A percentile compares a stretch with the other conserved stretches of the same genome.
Conservation (phyloP, 2,329 filamentous ascomycete genomes). For the Chlorencoelia australis region DNA sequence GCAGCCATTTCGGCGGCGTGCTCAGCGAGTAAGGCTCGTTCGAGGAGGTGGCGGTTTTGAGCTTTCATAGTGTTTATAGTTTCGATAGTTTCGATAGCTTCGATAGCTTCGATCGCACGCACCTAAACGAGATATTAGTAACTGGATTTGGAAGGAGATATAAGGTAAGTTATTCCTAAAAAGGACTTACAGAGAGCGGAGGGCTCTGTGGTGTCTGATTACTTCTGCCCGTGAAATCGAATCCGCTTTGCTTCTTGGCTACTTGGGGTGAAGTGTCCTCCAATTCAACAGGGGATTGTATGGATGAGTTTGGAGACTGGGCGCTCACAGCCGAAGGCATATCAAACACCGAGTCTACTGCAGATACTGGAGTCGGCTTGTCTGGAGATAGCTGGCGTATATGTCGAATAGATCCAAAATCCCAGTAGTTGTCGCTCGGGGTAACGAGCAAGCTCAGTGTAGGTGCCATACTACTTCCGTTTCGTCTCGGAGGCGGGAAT, state of each 20-base stretch:
- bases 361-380: conserved; percentile 13
- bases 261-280: conserved; percentile 20
- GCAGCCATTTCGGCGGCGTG: conserved; percentile 12
- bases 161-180: neutral
- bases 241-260: too few species aligned
- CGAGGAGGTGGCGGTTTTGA: conserved; percentile 6
- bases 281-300: conserved; percentile 17
- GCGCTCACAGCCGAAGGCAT: conserved; percentile 7
- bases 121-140: neutral
- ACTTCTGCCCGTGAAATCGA: too few species aligned
- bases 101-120: conserved; percentile 4
- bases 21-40: conserved; percentile 4
- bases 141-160: neutral
- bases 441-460: conserved; percentile 12
- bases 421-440: conserved; percentile 13
- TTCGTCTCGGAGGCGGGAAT: neutral
- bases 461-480: conserved; percentile 1
- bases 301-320: conserved; percentile 12
- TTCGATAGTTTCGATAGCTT: conserved; percentile 2
- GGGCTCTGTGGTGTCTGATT: conserved; percentile 1
- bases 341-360: conserved; percentile 21
- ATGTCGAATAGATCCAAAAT: conserved; percentile 11
- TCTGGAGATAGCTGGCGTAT: conserved; percentile 14
- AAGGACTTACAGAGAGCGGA: conserved; percentile 3
- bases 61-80: conserved; percentile 8